These are phyloP conservation scores for Paramecium sonneborni DNA, from an alignment of 73 alveolate species.

Conservation along the genomic window DNA sequence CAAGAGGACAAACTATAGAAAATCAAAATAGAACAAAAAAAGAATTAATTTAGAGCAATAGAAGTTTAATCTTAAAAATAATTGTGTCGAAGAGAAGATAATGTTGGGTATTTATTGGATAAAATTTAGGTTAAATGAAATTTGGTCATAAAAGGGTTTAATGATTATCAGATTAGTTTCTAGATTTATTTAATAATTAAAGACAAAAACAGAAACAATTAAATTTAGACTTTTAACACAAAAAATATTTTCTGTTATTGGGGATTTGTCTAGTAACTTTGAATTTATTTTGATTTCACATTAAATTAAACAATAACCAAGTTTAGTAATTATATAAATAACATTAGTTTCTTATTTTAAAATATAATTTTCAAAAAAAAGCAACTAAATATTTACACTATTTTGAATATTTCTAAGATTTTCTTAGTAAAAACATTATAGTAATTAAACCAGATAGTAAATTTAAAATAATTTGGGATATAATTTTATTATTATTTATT, in stretches of 20 bases:
- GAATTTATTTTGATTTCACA: not conserved
- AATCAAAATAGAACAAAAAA: not conserved
- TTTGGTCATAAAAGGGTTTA: not conserved
- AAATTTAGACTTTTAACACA: conserved; percentile 30
- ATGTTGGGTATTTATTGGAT: not conserved
- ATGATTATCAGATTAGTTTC: conserved; percentile 11
- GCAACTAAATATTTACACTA: not conserved
- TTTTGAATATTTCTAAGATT: not conserved
- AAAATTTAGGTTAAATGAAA: not conserved
- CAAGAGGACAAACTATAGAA: not conserved
- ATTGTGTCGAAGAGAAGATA: not conserved
- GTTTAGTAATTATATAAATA: not conserved
- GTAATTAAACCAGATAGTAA: conserved; percentile 37
- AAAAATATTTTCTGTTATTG: conserved; percentile 12
- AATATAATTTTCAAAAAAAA: not conserved
- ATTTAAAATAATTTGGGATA: conserved; percentile 40
- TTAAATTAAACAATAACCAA: conserved; percentile 29
- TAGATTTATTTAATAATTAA: conserved; percentile 27
- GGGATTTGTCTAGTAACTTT: conserved; percentile 33
- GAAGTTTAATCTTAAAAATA: not conserved
- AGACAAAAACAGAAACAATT: conserved; percentile 25
- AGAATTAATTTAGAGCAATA: not conserved
- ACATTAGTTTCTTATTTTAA: not conserved
- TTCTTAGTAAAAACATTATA: not conserved
- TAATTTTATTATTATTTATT: not conserved